phyloP scores from a whole-genome alignment of 129 eudicot genomes.

The Artemisia argyi region DNA sequence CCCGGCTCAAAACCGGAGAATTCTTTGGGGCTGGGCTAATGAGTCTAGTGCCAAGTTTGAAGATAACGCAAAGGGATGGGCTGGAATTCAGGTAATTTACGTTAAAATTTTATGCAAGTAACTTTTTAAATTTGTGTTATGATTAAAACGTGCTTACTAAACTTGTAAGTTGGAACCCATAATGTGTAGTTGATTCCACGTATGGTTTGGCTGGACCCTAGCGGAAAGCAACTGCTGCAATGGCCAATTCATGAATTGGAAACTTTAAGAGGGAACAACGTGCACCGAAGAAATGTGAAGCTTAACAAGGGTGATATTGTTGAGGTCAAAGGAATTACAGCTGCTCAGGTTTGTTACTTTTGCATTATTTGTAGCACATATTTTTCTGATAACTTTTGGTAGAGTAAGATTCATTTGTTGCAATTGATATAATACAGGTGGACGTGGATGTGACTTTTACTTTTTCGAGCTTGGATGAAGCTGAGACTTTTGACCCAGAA shows the following conservation, averaged over 20 bases:
- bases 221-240: not conserved
- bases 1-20: not conserved
- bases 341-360: constrained; percentile 2
- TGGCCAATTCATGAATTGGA: constrained; percentile 7
- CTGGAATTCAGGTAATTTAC: not conserved
- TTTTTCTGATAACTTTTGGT: too few relatives aligned
- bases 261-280: not conserved
- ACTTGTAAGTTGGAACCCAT: too few relatives aligned
- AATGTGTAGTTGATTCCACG: not conserved
- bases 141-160: too few relatives aligned
- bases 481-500: not conserved
- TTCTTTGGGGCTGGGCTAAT: constrained; percentile 11
- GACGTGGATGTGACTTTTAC: constrained; percentile 7
- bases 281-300: not conserved
- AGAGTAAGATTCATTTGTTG: too few relatives aligned
- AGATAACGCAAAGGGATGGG: constrained; percentile 1
- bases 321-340: not conserved
- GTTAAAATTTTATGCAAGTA: too few relatives aligned
- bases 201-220: constrained; percentile 9
- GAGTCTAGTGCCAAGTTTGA: not conserved
- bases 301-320: not conserved
- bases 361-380: not conserved
- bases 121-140: not conserved
- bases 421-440: not conserved
- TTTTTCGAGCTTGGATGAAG: not conserved